Conservation (phyloP, 176 grass and related monocot genomes). For the Themeda triandra region DNA sequence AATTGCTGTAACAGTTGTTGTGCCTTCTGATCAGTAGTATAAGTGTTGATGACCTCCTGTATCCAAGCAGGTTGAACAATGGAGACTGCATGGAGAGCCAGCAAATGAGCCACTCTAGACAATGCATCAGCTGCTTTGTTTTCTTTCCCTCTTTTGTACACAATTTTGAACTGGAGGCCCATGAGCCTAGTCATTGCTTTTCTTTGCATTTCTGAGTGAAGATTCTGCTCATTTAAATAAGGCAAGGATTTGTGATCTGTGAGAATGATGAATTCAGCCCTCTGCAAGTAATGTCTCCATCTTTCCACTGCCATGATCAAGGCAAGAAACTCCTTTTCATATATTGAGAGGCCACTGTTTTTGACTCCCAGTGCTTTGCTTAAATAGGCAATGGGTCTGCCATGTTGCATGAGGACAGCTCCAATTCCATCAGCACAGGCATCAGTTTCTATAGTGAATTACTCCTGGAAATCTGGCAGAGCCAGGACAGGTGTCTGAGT, state of each 20-base stretch:
- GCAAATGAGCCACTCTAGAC: no score
- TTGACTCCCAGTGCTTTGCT: neutral
- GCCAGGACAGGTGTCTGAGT: no score
- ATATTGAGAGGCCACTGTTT: accelerated
- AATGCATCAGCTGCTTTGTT: no score
- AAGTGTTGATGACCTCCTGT: no score
- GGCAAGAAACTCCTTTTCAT: neutral
- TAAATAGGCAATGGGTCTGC: neutral
- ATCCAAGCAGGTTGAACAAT: no score
- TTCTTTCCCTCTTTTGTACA: neutral
- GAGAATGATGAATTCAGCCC: neutral
- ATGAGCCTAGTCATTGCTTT: neutral
- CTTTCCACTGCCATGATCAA: neutral
- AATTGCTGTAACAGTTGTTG: no score
- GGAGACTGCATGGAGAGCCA: no score
- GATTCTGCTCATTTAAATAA: neutral
- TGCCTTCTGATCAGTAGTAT: no score
- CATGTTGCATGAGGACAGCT: neutral
- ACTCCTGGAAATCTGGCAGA: neutral
- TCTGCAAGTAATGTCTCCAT: neutral
- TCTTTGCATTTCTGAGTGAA: neutral
- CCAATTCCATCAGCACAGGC: neutral
- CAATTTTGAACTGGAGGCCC: neutral
- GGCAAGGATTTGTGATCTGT: neutral
- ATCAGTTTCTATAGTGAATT: neutral